Conservation (phyloP, 208 protist genomes). For the Crithidia thermophila region DNA sequence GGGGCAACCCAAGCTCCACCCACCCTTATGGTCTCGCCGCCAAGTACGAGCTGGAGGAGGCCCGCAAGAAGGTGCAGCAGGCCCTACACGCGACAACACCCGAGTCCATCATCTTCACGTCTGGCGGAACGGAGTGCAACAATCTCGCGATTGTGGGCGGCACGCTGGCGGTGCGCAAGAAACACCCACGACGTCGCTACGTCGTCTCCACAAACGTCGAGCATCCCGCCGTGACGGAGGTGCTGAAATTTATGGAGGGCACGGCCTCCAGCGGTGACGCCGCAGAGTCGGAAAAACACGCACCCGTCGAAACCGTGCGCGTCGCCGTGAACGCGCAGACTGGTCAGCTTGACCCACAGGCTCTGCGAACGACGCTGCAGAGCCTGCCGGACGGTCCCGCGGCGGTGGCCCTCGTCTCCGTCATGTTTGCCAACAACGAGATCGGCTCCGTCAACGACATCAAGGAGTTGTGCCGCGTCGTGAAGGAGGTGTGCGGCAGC, state of each 20-base stretch:
- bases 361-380: slow-evolving; percentile 39
- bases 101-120: slow-evolving; percentile 92
- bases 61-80: slow-evolving; percentile 55
- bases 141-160: slow-evolving; percentile 91
- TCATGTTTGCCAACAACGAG: slow-evolving; percentile 98
- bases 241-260: slow-evolving; percentile 53
- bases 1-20: slow-evolving; percentile 91
- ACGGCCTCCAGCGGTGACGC: not conserved
- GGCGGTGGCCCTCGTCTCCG: slow-evolving; percentile 78
- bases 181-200: slow-evolving; percentile 32
- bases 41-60: slow-evolving; percentile 81
- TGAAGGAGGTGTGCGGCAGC: slow-evolving; percentile 64
- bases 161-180: slow-evolving; percentile 33
- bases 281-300: not conserved
- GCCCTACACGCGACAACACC: slow-evolving; percentile 50
- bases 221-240: slow-evolving; percentile 89
- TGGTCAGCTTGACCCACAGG: slow-evolving; percentile 37
- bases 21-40: slow-evolving; percentile 87
- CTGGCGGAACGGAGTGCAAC: slow-evolving; percentile 94
- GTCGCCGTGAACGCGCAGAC: slow-evolving; percentile 50
- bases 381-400: slow-evolving; percentile 41
- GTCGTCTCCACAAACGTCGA: slow-evolving; percentile 85
- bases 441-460: slow-evolving; percentile 93
- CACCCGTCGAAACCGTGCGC: slow-evolving; percentile 21
- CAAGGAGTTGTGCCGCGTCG: slow-evolving; percentile 63